phyloP scores from a whole-genome alignment of 1,284 basidiomycete genomes.

The Trichosporon sp. region DNA sequence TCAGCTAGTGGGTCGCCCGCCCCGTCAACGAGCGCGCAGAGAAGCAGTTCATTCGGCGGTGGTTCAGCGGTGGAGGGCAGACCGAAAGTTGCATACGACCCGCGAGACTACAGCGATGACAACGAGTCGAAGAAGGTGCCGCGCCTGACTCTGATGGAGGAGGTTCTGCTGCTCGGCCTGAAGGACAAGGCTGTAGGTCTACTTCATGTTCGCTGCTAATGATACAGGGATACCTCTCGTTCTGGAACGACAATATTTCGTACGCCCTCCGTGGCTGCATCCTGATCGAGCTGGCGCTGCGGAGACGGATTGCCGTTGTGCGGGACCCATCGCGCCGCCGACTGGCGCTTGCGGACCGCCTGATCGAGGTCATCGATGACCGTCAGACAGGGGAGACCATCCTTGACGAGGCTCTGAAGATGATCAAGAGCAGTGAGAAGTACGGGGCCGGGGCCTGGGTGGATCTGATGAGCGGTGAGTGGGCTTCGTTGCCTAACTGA shows the following conservation, averaged over 20 bases:
- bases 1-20: slow-evolving; percentile 14
- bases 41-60: slow-evolving; percentile 7
- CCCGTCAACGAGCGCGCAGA: slow-evolving; percentile 8
- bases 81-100: slow-evolving; percentile 86
- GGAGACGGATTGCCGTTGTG: slow-evolving; percentile 81
- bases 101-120: slow-evolving; percentile 76
- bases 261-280: slow-evolving; percentile 93
- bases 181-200: slow-evolving; percentile 82
- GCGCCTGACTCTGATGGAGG: slow-evolving; percentile 90
- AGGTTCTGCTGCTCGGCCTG: slow-evolving; percentile 83
- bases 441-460: slow-evolving; percentile 91
- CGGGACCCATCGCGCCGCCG: slow-evolving; percentile 74
- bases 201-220: background rate
- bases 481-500: background rate
- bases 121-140: slow-evolving; percentile 74
- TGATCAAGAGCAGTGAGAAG: slow-evolving; percentile 77
- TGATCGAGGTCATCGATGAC: slow-evolving; percentile 87
- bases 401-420: slow-evolving; percentile 87
- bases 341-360: slow-evolving; percentile 69
- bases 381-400: slow-evolving; percentile 90
- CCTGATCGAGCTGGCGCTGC: slow-evolving; percentile 84
- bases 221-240: slow-evolving; percentile 78
- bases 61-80: slow-evolving; percentile 66
- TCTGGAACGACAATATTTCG: slow-evolving; percentile 98
- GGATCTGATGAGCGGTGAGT: slow-evolving; percentile 81